Conservation (phyloP, 1,284 basidiomycete genomes). For the Wallemia hederae region DNA sequence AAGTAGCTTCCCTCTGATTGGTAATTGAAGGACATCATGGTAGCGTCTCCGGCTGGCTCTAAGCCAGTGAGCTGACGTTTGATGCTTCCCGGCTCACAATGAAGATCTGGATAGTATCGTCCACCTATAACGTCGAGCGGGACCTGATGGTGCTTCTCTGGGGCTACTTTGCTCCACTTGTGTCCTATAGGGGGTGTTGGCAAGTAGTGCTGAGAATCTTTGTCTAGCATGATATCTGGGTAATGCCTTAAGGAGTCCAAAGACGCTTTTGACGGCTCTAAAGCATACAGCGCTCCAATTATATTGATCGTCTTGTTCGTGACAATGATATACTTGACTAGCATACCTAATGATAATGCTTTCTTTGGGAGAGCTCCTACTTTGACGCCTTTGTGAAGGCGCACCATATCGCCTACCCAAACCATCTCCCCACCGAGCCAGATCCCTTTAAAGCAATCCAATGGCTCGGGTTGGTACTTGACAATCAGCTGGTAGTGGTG, state of each 20-base stretch:
- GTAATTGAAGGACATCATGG: no score
- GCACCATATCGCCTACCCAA: background rate
- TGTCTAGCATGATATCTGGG: background rate
- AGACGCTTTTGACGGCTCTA: background rate
- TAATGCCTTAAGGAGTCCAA: background rate
- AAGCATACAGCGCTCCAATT: background rate
- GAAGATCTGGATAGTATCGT: no score
- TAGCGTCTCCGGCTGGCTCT: no score
- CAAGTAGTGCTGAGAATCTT: background rate
- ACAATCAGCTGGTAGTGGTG: no score
- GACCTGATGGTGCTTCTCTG: background rate
- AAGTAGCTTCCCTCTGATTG: no score
- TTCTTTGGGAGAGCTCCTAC: background rate
- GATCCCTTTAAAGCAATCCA: background rate
- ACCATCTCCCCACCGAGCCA: background rate
- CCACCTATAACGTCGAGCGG: background rate
- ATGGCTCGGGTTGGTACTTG: background rate
- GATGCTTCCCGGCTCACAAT: no score
- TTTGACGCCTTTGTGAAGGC: background rate
- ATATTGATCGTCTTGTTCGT: background rate
- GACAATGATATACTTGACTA: background rate
- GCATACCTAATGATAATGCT: background rate
- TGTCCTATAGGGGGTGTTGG: background rate
- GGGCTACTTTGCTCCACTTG: background rate
- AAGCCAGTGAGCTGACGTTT: no score